Evolutionary conservation across 495 filamentous ascomycete species (phyloP).

Genomic region (Friedmanniomyces simplex): DNA sequence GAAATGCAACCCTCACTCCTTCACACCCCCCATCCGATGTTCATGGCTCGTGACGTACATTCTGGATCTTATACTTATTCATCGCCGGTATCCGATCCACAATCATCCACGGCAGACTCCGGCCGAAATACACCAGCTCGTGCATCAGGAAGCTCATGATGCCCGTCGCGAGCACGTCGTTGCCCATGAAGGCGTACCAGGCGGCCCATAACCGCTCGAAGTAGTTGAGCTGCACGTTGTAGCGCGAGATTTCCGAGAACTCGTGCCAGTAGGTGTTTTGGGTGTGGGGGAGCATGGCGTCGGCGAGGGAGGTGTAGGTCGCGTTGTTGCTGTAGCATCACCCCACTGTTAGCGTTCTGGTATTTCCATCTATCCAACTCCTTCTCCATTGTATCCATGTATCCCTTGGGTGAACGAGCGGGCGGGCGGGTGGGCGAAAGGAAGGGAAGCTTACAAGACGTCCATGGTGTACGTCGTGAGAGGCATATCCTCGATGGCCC

Average conservation of each 20-base stretch:
- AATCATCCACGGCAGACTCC: constrained; percentile 85
- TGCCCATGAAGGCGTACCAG: constrained; percentile 98
- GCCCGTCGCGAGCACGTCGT: constrained; percentile 88
- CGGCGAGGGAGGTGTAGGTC: constrained; percentile 17
- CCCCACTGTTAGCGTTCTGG: too few species aligned
- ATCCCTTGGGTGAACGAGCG: neutral
- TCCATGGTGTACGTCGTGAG: constrained; percentile 13
- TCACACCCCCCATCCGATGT: neutral
- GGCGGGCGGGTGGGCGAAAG: too few species aligned
- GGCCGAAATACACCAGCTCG: constrained; percentile 86
- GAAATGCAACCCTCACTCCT: too few species aligned
- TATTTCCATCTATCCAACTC: neutral
- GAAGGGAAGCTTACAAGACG: constrained; percentile 1
- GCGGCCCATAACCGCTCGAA: constrained; percentile 82
- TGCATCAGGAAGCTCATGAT: constrained; percentile 97
- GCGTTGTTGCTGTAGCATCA: constrained; percentile 16
- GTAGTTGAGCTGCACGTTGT: constrained; percentile 78
- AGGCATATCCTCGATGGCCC: neutral
- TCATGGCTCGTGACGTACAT: constrained; percentile 40
- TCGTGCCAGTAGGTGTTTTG: constrained; percentile 56
- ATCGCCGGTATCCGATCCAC: constrained; percentile 80
- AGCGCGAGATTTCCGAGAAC: constrained; percentile 76
- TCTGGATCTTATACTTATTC: constrained; percentile 89
- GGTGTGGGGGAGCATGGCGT: constrained; percentile 17
- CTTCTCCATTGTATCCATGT: too few species aligned